These are phyloP conservation scores for Meredithiella fracta DNA, from an alignment of 2,329 filamentous ascomycete genomes.

Conservation along the genomic window DNA sequence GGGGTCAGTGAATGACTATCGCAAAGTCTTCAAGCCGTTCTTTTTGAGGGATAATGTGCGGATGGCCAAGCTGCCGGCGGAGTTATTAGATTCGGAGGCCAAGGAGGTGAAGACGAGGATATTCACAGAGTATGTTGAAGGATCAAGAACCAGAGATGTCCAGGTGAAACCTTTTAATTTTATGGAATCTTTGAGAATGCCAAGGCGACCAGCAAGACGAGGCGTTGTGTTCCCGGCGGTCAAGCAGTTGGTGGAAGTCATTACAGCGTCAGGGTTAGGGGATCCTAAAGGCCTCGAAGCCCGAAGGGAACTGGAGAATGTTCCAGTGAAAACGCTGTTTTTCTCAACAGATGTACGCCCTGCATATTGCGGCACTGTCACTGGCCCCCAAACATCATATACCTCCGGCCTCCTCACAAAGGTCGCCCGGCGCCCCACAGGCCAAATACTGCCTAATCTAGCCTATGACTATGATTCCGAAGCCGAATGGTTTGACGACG, in stretches of 20 bases:
- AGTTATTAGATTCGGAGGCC: conserved; percentile 41
- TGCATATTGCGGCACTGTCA: conserved; percentile 58
- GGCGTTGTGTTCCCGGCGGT: conserved; percentile 37
- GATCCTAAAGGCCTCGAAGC: conserved; percentile 24
- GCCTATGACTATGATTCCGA: conserved; percentile 79
- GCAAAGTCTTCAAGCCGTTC: conserved; percentile 64
- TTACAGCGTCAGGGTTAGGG: conserved; percentile 19
- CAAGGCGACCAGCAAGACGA: conserved; percentile 24
- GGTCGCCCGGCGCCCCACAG: conserved; percentile 37
- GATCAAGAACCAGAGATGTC: conserved; percentile 28
- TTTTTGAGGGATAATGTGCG: conserved; percentile 57
- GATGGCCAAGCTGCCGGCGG: conserved; percentile 43
- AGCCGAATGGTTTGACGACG: conserved; percentile 68
- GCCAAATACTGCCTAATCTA: conserved; percentile 38
- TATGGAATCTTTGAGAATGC: conserved; percentile 30
- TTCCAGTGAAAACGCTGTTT: conserved; percentile 47
- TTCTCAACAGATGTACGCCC: conserved; percentile 52
- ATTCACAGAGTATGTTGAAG: conserved; percentile 35
- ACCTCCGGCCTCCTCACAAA: conserved; percentile 30
- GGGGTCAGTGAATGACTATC: conserved; percentile 35
- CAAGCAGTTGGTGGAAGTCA: conserved; percentile 41
- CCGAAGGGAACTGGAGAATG: conserved; percentile 27
- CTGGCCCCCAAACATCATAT: conserved; percentile 35
- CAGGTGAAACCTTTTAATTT: conserved; percentile 28
- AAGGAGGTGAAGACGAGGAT: conserved; percentile 32